Conservation (phyloP, 164 flowering plant species). For the Magnolia officinalis region DNA sequence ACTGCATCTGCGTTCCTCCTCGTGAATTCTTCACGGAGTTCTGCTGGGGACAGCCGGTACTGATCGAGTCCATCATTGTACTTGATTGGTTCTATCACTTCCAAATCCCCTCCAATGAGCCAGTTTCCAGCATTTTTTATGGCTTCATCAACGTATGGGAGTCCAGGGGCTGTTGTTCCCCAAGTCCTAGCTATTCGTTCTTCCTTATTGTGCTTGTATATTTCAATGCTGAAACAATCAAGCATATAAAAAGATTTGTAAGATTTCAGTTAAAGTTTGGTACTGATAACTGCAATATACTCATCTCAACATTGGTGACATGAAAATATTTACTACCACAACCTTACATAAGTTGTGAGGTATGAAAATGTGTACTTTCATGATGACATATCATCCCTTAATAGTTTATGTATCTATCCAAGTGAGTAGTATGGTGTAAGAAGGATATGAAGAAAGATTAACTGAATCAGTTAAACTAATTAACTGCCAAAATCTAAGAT, state of each 20-base stretch:
- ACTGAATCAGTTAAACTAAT: too few relatives aligned
- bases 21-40: constrained; percentile 68
- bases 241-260: neutral
- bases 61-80: constrained; percentile 86
- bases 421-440: neutral
- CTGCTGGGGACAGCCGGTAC: constrained; percentile 71
- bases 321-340: too few relatives aligned
- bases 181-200: constrained; percentile 85
- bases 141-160: constrained; percentile 74
- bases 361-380: neutral
- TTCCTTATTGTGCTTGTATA: constrained; percentile 88
- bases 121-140: constrained; percentile 70
- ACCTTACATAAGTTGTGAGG: neutral
- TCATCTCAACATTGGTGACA: neutral
- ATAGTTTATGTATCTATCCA: neutral
- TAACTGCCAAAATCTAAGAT: too few relatives aligned
- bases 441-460: too few relatives aligned
- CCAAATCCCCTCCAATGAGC: constrained; percentile 85
- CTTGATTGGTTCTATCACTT: constrained; percentile 72
- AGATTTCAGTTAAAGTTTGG: neutral
- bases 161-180: constrained; percentile 83
- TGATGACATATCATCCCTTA: neutral
- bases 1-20: constrained; percentile 83
- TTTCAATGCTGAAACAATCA: constrained; percentile 57
- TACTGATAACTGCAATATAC: neutral